Percentiles rank a stretch among this genome's conserved stretches.
These are phyloP conservation scores for Theobroma grandiflorum DNA, from an alignment of 441 rosid genomes.

Conservation along the genomic window DNA sequence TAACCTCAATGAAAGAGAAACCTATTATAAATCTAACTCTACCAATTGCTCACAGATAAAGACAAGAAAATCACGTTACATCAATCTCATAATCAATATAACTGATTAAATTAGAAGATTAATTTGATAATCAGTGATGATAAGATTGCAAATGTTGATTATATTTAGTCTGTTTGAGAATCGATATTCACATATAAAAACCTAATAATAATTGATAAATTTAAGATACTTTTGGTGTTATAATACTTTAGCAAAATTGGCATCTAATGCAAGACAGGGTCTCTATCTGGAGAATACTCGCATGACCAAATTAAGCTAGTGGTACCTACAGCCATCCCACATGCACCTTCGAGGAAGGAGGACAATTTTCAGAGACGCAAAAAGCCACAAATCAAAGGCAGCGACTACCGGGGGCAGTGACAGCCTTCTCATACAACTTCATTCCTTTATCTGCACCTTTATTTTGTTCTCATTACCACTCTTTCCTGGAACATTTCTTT, in stretches of 20 bases:
- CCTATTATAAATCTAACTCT: not conserved
- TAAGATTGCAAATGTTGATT: too few relatives aligned
- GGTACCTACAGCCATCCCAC: constrained; percentile 35
- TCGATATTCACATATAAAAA: too few relatives aligned
- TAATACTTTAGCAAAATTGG: not conserved
- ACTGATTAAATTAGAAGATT: too few relatives aligned
- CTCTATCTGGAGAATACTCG: not conserved
- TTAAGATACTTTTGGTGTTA: too few relatives aligned
- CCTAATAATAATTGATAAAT: too few relatives aligned
- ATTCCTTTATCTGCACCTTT: constrained; percentile 7
- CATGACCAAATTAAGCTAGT: not conserved
- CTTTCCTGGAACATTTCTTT: constrained; percentile 25
- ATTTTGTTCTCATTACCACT: constrained; percentile 23
- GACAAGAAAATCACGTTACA: not conserved
- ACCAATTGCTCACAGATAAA: not conserved
- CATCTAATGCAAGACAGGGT: not conserved
- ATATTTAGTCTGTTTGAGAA: too few relatives aligned
- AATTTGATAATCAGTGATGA: too few relatives aligned
- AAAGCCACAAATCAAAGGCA: constrained; percentile 17
- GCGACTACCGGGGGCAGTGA: not conserved
- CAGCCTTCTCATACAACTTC: not conserved
- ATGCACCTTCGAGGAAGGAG: constrained; percentile 68
- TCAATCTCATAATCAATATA: not conserved
- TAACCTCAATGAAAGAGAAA: not conserved
- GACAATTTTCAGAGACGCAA: constrained; percentile 22